Conservation (phyloP, 1,139 yeast genomes). For the Nematodospora anomalae region DNA sequence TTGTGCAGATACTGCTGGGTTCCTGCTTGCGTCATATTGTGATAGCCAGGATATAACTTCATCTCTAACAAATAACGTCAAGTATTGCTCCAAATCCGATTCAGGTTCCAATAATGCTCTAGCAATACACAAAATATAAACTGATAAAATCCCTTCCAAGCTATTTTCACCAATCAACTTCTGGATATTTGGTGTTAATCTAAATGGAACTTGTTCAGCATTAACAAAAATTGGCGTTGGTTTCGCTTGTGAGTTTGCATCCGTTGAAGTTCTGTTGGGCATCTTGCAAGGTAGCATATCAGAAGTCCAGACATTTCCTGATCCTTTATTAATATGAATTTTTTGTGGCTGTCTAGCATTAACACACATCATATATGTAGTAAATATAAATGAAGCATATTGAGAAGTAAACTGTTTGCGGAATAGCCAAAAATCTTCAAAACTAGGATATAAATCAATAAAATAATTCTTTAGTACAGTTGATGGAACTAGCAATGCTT, state of each 20-base stretch:
- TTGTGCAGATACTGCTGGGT: constrained; percentile 24
- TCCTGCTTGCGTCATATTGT: constrained; percentile 64
- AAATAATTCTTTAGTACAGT: constrained; percentile 74
- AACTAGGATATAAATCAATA: constrained; percentile 64
- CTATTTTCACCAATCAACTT: constrained; percentile 91
- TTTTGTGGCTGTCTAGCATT: constrained; percentile 93
- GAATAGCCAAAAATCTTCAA: constrained; percentile 96
- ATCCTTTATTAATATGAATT: constrained; percentile 74
- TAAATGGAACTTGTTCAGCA: constrained; percentile 94
- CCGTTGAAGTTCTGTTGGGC: constrained; percentile 63
- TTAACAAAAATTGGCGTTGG: constrained; percentile 88
- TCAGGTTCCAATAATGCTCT: constrained; percentile 89
- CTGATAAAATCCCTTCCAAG: constrained; percentile 87
- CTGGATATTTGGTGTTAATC: constrained; percentile 94
- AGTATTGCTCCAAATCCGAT: constrained; percentile 81
- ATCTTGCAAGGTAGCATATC: constrained; percentile 92
- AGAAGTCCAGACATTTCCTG: constrained; percentile 91
- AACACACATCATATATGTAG: constrained; percentile 93
- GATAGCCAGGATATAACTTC: constrained; percentile 94
- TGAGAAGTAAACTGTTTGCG: constrained; percentile 93
- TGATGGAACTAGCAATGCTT: constrained; percentile 81
- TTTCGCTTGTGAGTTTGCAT: constrained; percentile 51
- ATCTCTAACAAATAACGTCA: constrained; percentile 91
- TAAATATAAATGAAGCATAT: constrained; percentile 91
- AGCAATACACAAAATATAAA: constrained; percentile 81